A percentile compares a stretch with the other conserved stretches of the same genome.
phyloP scores from a whole-genome alignment of 495 filamentous ascomycete species.

The Penicillium cosmopolitanum region DNA sequence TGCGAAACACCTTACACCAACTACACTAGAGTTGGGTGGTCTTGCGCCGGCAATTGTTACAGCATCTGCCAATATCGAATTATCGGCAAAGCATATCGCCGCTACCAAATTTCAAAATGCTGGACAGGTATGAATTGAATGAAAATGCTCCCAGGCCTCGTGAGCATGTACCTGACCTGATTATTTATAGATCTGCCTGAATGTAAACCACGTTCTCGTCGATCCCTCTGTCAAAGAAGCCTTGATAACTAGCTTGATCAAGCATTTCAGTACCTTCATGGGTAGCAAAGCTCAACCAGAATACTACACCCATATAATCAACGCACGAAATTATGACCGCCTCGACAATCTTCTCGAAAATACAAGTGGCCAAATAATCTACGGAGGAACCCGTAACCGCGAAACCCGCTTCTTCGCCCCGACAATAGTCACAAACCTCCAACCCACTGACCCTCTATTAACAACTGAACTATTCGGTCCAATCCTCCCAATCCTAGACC shows the following conservation, averaged over 20 bases:
- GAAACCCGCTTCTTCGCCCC: constrained; percentile 72
- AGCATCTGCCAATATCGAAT: constrained; percentile 69
- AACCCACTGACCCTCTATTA: constrained; percentile 68
- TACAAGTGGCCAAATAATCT: constrained; percentile 71
- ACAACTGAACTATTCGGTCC: constrained; percentile 84
- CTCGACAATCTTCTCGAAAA: constrained; percentile 76
- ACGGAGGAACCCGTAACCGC: constrained; percentile 73
- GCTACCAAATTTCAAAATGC: constrained; percentile 81
- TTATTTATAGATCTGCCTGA: constrained; percentile 63
- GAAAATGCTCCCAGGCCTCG: not conserved
- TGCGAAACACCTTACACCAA: constrained; percentile 85
- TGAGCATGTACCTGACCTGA: not conserved
- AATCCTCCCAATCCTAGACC: constrained; percentile 71
- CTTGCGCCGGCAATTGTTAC: constrained; percentile 84
- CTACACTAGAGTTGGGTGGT: constrained; percentile 82
- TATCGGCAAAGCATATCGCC: constrained; percentile 74
- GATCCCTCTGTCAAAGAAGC: constrained; percentile 66
- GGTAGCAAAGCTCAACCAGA: constrained; percentile 66
- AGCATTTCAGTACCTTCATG: constrained; percentile 66
- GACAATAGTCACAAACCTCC: constrained; percentile 73
- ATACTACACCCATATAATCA: constrained; percentile 71
- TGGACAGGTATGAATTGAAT: constrained; percentile 57
- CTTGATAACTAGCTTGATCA: constrained; percentile 69
- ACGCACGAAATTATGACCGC: constrained; percentile 73
- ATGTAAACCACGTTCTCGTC: constrained; percentile 80